phyloP scores from a whole-genome alignment of 768 basidiomycete genomes.

The Hemileccinum rubropunctum region DNA sequence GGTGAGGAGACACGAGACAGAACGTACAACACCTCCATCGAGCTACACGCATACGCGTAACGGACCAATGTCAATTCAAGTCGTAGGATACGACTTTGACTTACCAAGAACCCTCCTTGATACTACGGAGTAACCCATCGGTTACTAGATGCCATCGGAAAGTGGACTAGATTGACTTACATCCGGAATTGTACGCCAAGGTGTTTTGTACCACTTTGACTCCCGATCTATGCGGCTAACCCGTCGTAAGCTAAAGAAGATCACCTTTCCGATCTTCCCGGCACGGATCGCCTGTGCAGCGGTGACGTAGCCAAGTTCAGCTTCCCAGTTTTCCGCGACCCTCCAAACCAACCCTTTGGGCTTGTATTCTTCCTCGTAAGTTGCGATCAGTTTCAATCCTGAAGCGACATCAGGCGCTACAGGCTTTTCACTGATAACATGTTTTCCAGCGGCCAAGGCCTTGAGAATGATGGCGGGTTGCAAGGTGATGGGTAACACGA shows the following conservation, averaged over 20 bases:
- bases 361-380: conserved; percentile 63
- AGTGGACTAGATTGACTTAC: conserved; percentile 39
- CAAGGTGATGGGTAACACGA: conserved; percentile 72
- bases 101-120: conserved; percentile 79
- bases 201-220: conserved; percentile 76
- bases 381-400: conserved; percentile 62
- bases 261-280: conserved; percentile 71
- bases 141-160: no score
- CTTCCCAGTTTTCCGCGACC: conserved; percentile 77
- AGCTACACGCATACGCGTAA: conserved; percentile 41
- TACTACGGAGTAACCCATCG: conserved; percentile 39
- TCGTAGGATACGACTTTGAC: conserved; percentile 22
- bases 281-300: conserved; percentile 48
- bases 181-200: conserved; percentile 82
- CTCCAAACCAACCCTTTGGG: conserved; percentile 73
- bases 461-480: conserved; percentile 69
- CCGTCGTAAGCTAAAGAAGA: conserved; percentile 58
- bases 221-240: conserved; percentile 56
- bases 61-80: conserved; percentile 1
- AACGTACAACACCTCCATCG: conserved; percentile 75
- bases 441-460: conserved; percentile 73
- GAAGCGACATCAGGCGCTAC: conserved; percentile 66
- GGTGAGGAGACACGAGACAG: background rate
- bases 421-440: conserved; percentile 89
- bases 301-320: conserved; percentile 50